Evolutionary conservation across 139 green algal genomes (phyloP).

Genomic region (Volvox africanus): DNA sequence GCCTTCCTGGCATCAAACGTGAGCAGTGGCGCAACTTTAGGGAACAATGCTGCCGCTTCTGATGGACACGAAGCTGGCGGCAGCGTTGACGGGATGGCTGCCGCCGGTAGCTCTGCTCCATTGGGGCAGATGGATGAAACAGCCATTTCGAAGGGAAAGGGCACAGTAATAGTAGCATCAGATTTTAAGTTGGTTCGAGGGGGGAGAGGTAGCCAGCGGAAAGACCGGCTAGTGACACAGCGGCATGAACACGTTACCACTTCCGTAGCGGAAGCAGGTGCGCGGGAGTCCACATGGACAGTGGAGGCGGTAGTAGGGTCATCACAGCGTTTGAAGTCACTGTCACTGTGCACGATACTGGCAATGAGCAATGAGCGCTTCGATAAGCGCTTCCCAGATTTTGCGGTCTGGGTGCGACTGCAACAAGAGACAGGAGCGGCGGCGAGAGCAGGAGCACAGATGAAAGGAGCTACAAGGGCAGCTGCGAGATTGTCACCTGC

Average conservation of each 20-base stretch:
- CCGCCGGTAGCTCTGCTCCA: background rate
- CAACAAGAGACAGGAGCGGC: background rate
- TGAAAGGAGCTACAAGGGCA: background rate
- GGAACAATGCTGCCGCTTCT: background rate
- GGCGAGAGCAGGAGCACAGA: background rate
- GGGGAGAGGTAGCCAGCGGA: background rate
- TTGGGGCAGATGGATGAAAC: background rate
- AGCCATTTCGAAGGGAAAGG: background rate
- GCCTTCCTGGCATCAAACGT: background rate
- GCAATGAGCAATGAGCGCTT: background rate
- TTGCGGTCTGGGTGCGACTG: background rate
- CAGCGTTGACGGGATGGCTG: background rate
- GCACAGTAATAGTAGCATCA: background rate
- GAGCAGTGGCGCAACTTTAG: background rate
- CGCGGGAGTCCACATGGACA: background rate
- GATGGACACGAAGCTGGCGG: background rate
- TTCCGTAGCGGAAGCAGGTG: background rate
- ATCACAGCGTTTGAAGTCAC: background rate
- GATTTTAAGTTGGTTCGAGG: background rate
- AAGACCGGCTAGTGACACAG: background rate
- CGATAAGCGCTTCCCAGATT: background rate
- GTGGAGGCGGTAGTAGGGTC: background rate
- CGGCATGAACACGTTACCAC: background rate
- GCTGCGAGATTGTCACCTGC: too few species aligned
- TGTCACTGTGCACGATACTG: slow-evolving; percentile 5